Conservation (phyloP, 441 rosid genomes). For the Populus hybrid region DNA sequence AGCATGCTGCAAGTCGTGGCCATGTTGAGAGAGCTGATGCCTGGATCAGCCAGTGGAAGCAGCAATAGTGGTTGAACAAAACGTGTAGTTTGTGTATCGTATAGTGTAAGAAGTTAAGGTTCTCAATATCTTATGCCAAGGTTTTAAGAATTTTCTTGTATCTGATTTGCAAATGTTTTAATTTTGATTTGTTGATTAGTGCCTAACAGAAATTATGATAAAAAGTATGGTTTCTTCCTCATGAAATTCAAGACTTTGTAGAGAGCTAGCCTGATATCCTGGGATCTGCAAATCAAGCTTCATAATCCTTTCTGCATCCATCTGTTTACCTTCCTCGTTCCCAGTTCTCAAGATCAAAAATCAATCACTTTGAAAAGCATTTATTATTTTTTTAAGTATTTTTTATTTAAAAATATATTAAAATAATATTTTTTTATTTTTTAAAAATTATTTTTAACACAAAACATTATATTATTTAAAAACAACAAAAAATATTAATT, state of each 20-base stretch:
- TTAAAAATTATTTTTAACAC: too few species aligned
- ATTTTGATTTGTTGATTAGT: background rate
- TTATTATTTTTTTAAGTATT: too few species aligned
- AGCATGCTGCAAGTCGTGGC: slow-evolving; percentile 94
- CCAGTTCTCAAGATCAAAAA: background rate
- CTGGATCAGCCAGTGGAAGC: slow-evolving; percentile 52
- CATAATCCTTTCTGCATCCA: background rate
- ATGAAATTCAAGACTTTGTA: background rate
- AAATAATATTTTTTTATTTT: too few species aligned
- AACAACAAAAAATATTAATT: too few species aligned
- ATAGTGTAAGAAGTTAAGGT: slow-evolving; percentile 20
- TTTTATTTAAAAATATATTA: too few species aligned
- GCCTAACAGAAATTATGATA: slow-evolving; percentile 6
- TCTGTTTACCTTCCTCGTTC: background rate
- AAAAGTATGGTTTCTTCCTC: background rate
- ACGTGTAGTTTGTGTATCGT: background rate
- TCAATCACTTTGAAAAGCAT: too few species aligned
- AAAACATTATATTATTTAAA: too few species aligned
- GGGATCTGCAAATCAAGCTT: background rate
- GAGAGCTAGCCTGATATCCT: background rate
- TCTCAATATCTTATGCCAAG: slow-evolving; percentile 22
- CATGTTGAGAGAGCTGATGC: slow-evolving; percentile 67
- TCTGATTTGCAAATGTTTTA: slow-evolving; percentile 26
- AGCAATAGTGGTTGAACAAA: slow-evolving; percentile 37
- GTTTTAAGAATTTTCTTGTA: slow-evolving; percentile 23